Base-by-base conservation (phyloP, 2,329 filamentous ascomycete species). In the Fusarium metavorans region DNA sequence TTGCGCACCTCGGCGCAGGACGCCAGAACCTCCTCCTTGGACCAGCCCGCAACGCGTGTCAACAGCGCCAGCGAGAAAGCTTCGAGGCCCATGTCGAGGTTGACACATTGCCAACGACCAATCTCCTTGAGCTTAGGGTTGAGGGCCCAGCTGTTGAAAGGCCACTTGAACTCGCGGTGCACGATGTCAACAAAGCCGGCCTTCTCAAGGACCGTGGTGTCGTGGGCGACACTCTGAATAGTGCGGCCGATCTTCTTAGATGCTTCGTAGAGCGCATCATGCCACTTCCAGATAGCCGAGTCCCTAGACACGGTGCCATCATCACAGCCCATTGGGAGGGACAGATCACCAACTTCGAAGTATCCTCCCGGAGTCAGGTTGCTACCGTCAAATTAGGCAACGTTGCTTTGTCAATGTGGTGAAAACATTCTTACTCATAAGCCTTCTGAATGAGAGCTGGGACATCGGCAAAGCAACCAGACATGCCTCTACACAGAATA, bases 121-220 rank as follows among this genome's bases (percentile, higher is more conserved):
- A 88, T 77, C 66, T 88, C 84, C 75, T 89, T 90, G 59, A 87
- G 81, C 35, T 85, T 84, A 18, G 80, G 81, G 34, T 87, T 83
- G 43, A 83, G 85, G 0, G 87, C 84, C 87, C 88, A 89, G 5
- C 83, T 79, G 73, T 85, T 87, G 66, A 83, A 81, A 1, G 87
- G 87, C 78, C 87, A 84, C 76, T 84, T 86, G 76, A 82, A 86
- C 23, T 85, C 76, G 10, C 82, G 79, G 73, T 88, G 85, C 1
- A 79, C 77, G 0, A 91, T 84, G 71, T 89, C 82, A 57, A 82
- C 80, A 73, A 90, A 90, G 4, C 89, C 89, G 0, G 85, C 87
- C n/a, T 86, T 84, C 23, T 80, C 78, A 61, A 90, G 81, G 56
- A 82, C 81, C 20, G 72, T 59, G 35, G 72, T 77, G 16, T 74